A percentile compares a stretch with the other conserved stretches of the same genome.
These are phyloP conservation scores for Artemisia annua DNA, from an alignment of 129 eudicot species.

Conservation along the genomic window DNA sequence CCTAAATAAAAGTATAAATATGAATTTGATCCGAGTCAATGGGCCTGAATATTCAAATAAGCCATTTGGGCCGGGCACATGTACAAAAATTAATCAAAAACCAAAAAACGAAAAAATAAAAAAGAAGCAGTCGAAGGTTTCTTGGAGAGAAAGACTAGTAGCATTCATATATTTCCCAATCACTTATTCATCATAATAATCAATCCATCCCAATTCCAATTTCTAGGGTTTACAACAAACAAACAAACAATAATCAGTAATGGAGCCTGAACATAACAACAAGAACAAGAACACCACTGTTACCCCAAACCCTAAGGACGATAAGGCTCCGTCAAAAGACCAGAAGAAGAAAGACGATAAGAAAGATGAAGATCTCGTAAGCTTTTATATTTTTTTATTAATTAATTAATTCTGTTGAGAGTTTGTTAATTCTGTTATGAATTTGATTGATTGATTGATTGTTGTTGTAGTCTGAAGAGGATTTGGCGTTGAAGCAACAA, in stretches of 20 bases:
- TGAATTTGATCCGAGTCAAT: no score
- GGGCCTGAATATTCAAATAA: no score
- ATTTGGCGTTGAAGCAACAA: conserved; percentile 87
- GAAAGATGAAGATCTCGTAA: conserved; percentile 92
- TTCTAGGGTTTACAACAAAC: neutral
- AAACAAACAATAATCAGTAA: neutral
- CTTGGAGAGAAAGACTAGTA: conserved; percentile 8
- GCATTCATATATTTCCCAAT: neutral
- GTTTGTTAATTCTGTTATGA: no score
- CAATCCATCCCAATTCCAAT: neutral
- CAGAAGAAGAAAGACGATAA: conserved; percentile 88
- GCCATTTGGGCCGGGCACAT: no score
- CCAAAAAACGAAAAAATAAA: conserved; percentile 31
- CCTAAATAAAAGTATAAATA: no score
- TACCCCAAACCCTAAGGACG: conserved; percentile 44
- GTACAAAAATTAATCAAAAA: conserved; percentile 3
- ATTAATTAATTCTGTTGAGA: neutral
- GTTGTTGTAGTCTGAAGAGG: conserved; percentile 71
- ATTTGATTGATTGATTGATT: neutral
- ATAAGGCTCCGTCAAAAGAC: conserved; percentile 55
- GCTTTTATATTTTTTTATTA: neutral
- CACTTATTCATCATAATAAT: neutral
- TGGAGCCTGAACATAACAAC: conserved; percentile 52
- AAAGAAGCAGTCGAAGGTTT: neutral
- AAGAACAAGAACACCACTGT: conserved; percentile 9